phyloP scores from a whole-genome alignment of 2,329 filamentous ascomycete species.

The Aspergillus calidoustus region DNA sequence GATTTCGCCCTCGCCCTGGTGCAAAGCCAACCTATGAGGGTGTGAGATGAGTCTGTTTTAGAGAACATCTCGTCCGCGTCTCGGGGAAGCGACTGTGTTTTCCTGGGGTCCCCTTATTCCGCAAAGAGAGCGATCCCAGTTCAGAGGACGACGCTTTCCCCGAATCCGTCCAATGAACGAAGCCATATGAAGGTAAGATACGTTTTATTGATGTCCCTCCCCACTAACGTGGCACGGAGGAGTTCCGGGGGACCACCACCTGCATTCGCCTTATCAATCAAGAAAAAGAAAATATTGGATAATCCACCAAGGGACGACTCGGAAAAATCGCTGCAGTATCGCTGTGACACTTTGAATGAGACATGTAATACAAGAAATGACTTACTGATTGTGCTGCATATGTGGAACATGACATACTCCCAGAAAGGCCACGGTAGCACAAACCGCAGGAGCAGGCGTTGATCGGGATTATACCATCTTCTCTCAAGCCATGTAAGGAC shows the following conservation, averaged over 20 bases:
- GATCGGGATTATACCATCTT: slow-evolving; percentile 24
- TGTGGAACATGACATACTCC: slow-evolving; percentile 17
- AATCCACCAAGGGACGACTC: slow-evolving; percentile 13
- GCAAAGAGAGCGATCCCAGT: neutral
- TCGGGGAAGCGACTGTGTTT: slow-evolving; percentile 16
- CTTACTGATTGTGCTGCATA: slow-evolving; percentile 7
- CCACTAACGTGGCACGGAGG: slow-evolving; percentile 17
- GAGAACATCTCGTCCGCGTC: slow-evolving; percentile 3
- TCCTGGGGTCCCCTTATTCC: slow-evolving; percentile 17
- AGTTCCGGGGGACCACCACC: slow-evolving; percentile 8
- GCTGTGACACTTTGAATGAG: neutral
- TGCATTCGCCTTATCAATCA: slow-evolving; percentile 25
- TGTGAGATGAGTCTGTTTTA: neutral
- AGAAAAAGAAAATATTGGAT: slow-evolving; percentile 12
- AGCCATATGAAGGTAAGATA: slow-evolving; percentile 7
- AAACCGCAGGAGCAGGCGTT: slow-evolving; percentile 15
- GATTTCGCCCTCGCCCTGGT: slow-evolving; percentile 11
- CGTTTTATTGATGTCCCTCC: slow-evolving; percentile 10
- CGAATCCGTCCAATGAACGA: neutral
- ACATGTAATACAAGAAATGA: slow-evolving; percentile 1
- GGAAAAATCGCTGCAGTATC: slow-evolving; percentile 7
- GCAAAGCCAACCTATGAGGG: slow-evolving; percentile 13
- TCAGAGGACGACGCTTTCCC: neutral
- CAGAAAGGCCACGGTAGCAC: slow-evolving; percentile 17
- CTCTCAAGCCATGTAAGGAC: slow-evolving; percentile 26